Evolutionary conservation across 2,329 filamentous ascomycete species (phyloP).

Genomic region (Catunica adiposa): DNA sequence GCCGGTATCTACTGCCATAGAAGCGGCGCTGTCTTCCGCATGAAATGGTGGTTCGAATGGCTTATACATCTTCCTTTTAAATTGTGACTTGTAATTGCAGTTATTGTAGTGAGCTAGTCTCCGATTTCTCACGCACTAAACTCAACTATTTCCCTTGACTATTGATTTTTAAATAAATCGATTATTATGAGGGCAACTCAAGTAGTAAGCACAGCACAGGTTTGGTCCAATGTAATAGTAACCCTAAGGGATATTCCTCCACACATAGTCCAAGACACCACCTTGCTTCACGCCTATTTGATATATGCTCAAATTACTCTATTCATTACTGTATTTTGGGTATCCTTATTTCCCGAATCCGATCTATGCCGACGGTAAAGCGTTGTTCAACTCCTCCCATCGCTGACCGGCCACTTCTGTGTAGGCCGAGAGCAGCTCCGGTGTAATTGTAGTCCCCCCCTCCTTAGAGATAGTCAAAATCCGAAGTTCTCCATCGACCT

Average conservation of each 20-base stretch:
- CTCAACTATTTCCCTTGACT: too few relatives aligned
- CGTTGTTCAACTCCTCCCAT: constrained; percentile 21
- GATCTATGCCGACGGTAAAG: constrained; percentile 16
- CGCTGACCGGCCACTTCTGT: constrained; percentile 14
- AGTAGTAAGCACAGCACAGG: too few relatives aligned
- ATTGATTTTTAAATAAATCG: too few relatives aligned
- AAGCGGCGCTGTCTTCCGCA: constrained; percentile 32
- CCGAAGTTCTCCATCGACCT: constrained; percentile 32
- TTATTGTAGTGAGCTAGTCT: background rate
- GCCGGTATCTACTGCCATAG: constrained; percentile 82
- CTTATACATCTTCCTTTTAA: constrained; percentile 41
- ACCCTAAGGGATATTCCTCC: too few relatives aligned
- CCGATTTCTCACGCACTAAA: too few relatives aligned
- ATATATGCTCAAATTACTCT: background rate
- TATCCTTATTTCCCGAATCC: background rate
- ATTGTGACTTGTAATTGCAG: background rate
- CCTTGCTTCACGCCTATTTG: too few relatives aligned
- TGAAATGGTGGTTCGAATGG: constrained; percentile 77
- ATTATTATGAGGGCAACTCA: too few relatives aligned
- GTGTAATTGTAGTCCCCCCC: constrained; percentile 57
- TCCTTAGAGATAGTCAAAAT: constrained; percentile 66
- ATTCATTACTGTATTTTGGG: constrained; percentile 3
- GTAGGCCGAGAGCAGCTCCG: constrained; percentile 26
- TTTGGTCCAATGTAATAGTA: too few relatives aligned
- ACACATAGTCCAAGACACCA: too few relatives aligned